These are phyloP conservation scores for Entomortierella chlamydospora DNA, from an alignment of 192 early-diverging fungal species.

Conservation along the genomic window DNA sequence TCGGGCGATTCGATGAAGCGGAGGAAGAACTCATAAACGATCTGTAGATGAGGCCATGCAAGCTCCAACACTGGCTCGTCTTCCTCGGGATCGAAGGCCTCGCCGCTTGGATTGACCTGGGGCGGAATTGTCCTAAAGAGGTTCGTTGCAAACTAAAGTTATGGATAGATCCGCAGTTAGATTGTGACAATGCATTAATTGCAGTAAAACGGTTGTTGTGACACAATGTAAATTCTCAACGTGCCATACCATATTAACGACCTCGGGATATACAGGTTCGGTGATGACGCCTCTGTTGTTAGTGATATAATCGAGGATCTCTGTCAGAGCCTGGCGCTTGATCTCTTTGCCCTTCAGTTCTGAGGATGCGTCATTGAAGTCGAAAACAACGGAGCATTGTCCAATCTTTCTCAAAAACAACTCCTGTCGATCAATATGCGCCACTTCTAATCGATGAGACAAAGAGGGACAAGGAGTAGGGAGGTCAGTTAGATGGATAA, in stretches of 20 bases:
- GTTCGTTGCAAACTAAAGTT: conserved; percentile 89
- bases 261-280: conserved; percentile 89
- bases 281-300: conserved; percentile 91
- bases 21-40: conserved; percentile 99
- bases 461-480: conserved; percentile 7
- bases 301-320: conserved; percentile 94
- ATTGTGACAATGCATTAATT: not conserved
- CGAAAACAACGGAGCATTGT: conserved; percentile 95
- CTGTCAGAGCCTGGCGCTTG: conserved; percentile 90
- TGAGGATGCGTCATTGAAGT: conserved; percentile 91
- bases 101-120: conserved; percentile 93
- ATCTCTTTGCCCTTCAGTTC: conserved; percentile 97
- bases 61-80: conserved; percentile 98
- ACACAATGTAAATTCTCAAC: not conserved
- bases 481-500: not conserved
- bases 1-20: conserved; percentile 98
- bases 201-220: not conserved
- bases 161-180: conserved; percentile 5
- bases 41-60: conserved; percentile 98
- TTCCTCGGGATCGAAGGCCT: conserved; percentile 99
- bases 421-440: conserved; percentile 84
- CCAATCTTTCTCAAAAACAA: conserved; percentile 90
- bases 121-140: conserved; percentile 97
- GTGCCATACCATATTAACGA: conserved; percentile 90
- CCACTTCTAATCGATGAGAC: conserved; percentile 68